Base-by-base conservation (phyloP, 2,329 filamentous ascomycete genomes). In the Ophiocordyceps camponoti-leonardi region DNA sequence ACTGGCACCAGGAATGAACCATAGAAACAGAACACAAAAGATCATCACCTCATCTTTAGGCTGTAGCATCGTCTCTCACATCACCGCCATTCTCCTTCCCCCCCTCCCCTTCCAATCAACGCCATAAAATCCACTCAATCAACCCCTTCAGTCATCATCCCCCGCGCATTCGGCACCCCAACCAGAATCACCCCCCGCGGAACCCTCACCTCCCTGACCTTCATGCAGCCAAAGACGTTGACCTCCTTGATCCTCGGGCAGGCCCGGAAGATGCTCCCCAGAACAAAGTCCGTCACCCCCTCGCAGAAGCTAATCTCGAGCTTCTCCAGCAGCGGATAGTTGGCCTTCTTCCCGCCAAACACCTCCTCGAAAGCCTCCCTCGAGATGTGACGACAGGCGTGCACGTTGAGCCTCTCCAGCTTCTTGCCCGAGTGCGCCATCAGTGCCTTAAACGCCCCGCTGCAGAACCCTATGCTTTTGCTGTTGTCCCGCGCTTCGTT, bases 351-450 rank as follows among this genome's bases (percentile, higher is more conserved):
- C n/a, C n/a, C n/a, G 6, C 67, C 64, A 55, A 96, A 95, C 0
- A 83, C 80, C 11, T 80, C 72, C 49, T 85, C 77, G 48, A 94
- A 87, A 0, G 84, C 78, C 16, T 73, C 65, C 31, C 73, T 69
- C 1, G 77, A 73, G 50, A 96, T 88, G 58, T 94, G 83, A 3
- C 90, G 81, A 57, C 86, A 94, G 0, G 82, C 84, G 14, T 85
- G 76, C n/a, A 95, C 68, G 56, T 93, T 84, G 31, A 96, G 67
- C 39, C 73, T 67, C 48, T 71, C 69, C 2, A 96, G 62, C 12
- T 64, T 68, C 1, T 64, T 57, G 4, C 85, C 84, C 0, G 87
- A 94, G 58, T 95, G 90, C 0, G 67, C 65, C 85, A 95, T 94
- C 41, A 95, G 64, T 0, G 86, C 84, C 51, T 72, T 67, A 64